Evolutionary conservation across 1,284 basidiomycete species (phyloP), one percentile per base, ranked within the genome.

Genomic region (Ceratobasidium sp.): DNA sequence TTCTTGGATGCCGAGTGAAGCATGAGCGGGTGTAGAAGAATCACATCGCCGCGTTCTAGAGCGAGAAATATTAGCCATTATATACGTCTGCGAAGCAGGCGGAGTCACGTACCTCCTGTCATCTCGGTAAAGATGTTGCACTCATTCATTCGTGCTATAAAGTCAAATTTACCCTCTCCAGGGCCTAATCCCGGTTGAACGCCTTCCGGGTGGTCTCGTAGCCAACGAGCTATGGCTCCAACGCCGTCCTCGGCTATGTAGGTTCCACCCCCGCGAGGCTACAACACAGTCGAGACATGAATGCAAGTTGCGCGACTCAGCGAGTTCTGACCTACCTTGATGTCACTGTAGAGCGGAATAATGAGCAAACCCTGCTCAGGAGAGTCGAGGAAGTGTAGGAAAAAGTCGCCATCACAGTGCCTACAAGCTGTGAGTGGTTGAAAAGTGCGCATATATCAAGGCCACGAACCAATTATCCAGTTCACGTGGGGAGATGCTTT

Each of bases 1-100:
- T 92, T 92, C 83, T 88, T 89, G 55, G 88, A 88, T n/a, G 90
- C 90, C 12, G 89, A 88, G 81, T 91, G 90, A 77, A 90, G 83
- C 89, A 90, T 91, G 78, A 91, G 83, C 0, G 90, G 90, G 83
- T 91, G 90, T 83, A 91, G 84, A 41, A 91, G 85, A 23, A 90
- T 87, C 35, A 91, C 90, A 81, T 91, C 90, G 30, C 90, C 90
- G 64, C 59, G 65, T 27, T 79, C 74, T 79, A 41, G 55, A 27
- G 30, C 48, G 54, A 30, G 54, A 52, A 33, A 50, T 60, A 77
- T 27, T 69, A 38, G 38, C 54, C 60, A 52, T 60, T 38, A 14
- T 30, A 66, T 66, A 33, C 41, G 67, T 35, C 8, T 48, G 57
- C 65, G 62, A 54, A 60, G 64, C 54, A 76, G 67, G 50, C 76